phyloP scores from a whole-genome alignment of 169 alveolate species.

The Eimeria nieschulzi region DNA sequence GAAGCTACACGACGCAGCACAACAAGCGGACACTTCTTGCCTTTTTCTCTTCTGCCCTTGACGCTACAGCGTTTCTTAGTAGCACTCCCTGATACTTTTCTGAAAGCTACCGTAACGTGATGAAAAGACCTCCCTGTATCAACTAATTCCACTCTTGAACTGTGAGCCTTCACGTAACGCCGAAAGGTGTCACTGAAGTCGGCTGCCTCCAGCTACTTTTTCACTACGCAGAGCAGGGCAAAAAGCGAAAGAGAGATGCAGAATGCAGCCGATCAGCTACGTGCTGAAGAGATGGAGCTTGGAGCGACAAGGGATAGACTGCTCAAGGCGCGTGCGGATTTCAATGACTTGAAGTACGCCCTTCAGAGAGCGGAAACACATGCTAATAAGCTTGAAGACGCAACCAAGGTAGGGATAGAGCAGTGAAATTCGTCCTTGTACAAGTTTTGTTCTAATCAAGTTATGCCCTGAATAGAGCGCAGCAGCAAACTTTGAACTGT shows the following conservation, averaged over 20 bases:
- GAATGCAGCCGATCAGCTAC: slow-evolving; percentile 81
- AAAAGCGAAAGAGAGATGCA: slow-evolving; percentile 86
- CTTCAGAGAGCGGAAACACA: slow-evolving; percentile 85
- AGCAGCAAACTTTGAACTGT: no score
- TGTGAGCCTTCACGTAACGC: no score
- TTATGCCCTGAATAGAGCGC: background rate
- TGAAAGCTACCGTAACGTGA: no score
- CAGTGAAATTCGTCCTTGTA: background rate
- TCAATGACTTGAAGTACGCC: slow-evolving; percentile 89
- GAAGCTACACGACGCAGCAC: background rate
- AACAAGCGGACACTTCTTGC: no score
- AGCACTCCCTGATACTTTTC: no score
- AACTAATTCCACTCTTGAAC: no score
- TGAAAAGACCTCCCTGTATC: no score
- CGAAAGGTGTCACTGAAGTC: background rate
- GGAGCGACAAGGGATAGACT: slow-evolving; percentile 84
- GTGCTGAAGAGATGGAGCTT: slow-evolving; percentile 85
- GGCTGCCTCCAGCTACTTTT: background rate
- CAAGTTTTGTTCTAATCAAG: no score
- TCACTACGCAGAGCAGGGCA: slow-evolving; percentile 83
- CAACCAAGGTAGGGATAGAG: slow-evolving; percentile 77
- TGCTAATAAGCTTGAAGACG: slow-evolving; percentile 86
- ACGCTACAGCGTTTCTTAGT: no score
- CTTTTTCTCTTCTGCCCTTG: no score
- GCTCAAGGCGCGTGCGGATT: slow-evolving; percentile 89